These are phyloP conservation scores for Fistulifera solaris DNA, from an alignment of 108 stramenopile species.

Conservation along the genomic window DNA sequence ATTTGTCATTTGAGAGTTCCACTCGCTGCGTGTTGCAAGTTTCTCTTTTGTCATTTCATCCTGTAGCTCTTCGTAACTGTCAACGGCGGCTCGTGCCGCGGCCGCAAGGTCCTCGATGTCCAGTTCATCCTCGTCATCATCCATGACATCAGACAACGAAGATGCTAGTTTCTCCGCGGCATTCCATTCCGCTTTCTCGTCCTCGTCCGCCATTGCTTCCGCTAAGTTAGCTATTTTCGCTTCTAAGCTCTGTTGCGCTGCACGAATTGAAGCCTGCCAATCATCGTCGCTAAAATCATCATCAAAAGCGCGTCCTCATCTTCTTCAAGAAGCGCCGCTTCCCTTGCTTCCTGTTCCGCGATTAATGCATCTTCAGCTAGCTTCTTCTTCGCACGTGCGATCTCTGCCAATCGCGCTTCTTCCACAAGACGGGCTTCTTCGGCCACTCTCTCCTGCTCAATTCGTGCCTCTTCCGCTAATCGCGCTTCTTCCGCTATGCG, in stretches of 20 bases:
- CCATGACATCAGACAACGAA: slow-evolving; percentile 5
- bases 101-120: neutral
- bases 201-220: slow-evolving; percentile 12
- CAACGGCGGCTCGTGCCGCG: slow-evolving; percentile 1
- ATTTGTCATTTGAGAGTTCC: too few species aligned
- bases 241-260: slow-evolving; percentile 28
- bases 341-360: slow-evolving; percentile 1
- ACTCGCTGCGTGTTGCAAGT: too few species aligned
- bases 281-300: slow-evolving; percentile 24
- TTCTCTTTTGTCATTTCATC: too few species aligned
- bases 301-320: slow-evolving; percentile 11
- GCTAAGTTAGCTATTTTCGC: slow-evolving; percentile 25
- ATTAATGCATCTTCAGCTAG: neutral
- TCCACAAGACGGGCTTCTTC: slow-evolving; percentile 10
- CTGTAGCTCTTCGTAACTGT: neutral
- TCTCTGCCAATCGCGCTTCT: slow-evolving; percentile 11
- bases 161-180: slow-evolving; percentile 22
- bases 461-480: slow-evolving; percentile 5
- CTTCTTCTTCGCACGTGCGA: neutral
- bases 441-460: slow-evolving; percentile 6
- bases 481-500: slow-evolving; percentile 3
- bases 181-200: slow-evolving; percentile 31
- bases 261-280: slow-evolving; percentile 25
- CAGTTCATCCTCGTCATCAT: slow-evolving; percentile 1
- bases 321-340: slow-evolving; percentile 6